These are phyloP conservation scores for Lentinula lateritia DNA, from an alignment of 768 basidiomycete species.

Conservation along the genomic window DNA sequence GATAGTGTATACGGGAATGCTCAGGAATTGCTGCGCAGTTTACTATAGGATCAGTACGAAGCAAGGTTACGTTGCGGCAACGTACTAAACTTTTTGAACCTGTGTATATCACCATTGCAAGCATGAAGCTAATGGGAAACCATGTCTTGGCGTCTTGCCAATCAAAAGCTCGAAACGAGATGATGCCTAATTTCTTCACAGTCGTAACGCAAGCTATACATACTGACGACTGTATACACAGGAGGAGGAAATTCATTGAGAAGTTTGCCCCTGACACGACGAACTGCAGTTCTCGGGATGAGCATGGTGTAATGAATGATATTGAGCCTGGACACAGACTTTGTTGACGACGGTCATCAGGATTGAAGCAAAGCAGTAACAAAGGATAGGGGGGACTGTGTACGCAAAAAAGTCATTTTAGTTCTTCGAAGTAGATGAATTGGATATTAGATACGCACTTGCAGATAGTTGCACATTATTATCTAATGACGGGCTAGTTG, in stretches of 20 bases:
- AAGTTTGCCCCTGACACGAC: slow-evolving; percentile 92
- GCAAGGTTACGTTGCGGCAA: slow-evolving; percentile 10
- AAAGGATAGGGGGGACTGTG: slow-evolving; percentile 73
- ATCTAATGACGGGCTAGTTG: slow-evolving; percentile 24
- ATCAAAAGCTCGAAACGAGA: slow-evolving; percentile 83
- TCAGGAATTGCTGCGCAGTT: slow-evolving; percentile 81
- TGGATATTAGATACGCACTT: slow-evolving; percentile 15
- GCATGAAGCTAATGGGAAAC: slow-evolving; percentile 91
- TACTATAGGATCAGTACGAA: not conserved
- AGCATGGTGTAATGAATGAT: not conserved
- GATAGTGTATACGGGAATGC: slow-evolving; percentile 97
- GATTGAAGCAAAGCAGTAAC: slow-evolving; percentile 90
- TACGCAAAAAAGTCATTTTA: not conserved
- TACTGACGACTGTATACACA: slow-evolving; percentile 87
- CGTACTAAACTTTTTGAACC: slow-evolving; percentile 94
- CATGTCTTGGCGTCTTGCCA: slow-evolving; percentile 80
- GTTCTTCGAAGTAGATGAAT: not conserved
- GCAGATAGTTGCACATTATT: slow-evolving; percentile 17
- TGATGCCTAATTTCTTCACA: slow-evolving; percentile 72
- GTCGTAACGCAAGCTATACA: slow-evolving; percentile 72
- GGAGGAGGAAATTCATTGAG: slow-evolving; percentile 94
- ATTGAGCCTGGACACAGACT: slow-evolving; percentile 32
- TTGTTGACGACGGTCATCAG: slow-evolving; percentile 98
- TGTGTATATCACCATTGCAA: slow-evolving; percentile 95
- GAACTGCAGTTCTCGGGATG: slow-evolving; percentile 47